phyloP scores from a whole-genome alignment of 1,284 basidiomycete genomes.

The Pseudozyma pruni region DNA sequence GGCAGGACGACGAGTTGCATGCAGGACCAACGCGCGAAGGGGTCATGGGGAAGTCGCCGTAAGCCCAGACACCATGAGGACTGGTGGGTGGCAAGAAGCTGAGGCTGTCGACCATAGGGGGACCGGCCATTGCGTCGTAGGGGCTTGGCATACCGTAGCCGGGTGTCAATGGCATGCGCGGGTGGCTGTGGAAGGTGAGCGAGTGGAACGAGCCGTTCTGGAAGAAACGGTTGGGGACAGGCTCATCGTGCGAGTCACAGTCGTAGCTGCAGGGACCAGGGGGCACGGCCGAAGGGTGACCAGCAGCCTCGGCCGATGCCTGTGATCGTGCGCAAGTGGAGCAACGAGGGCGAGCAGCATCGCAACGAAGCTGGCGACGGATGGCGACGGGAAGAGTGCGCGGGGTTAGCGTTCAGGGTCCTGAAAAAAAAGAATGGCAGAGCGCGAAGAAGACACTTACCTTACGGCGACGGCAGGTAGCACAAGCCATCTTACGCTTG shows the following conservation, averaged over 20 bases:
- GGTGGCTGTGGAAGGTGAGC: constrained; percentile 52
- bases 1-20: constrained; percentile 33
- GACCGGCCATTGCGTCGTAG: constrained; percentile 28
- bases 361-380: constrained; percentile 48
- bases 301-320: constrained; percentile 52
- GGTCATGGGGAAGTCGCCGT: constrained; percentile 46
- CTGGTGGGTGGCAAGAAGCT: constrained; percentile 44
- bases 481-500: constrained; percentile 53
- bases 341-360: constrained; percentile 51
- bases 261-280: constrained; percentile 47
- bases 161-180: constrained; percentile 42
- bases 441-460: constrained; percentile 15
- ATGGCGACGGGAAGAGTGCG: constrained; percentile 16
- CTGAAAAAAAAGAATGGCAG: neutral
- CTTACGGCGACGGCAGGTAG: constrained; percentile 50
- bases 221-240: constrained; percentile 43
- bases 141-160: constrained; percentile 34
- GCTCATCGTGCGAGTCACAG: constrained; percentile 45
- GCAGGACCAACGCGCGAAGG: constrained; percentile 38
- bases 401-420: constrained; percentile 22
- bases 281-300: constrained; percentile 49
- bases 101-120: constrained; percentile 42
- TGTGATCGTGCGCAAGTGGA: constrained; percentile 51
- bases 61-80: constrained; percentile 49
- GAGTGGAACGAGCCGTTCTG: constrained; percentile 51